Conservation (phyloP, 306 rosid genomes). For the Quercus parvula region DNA sequence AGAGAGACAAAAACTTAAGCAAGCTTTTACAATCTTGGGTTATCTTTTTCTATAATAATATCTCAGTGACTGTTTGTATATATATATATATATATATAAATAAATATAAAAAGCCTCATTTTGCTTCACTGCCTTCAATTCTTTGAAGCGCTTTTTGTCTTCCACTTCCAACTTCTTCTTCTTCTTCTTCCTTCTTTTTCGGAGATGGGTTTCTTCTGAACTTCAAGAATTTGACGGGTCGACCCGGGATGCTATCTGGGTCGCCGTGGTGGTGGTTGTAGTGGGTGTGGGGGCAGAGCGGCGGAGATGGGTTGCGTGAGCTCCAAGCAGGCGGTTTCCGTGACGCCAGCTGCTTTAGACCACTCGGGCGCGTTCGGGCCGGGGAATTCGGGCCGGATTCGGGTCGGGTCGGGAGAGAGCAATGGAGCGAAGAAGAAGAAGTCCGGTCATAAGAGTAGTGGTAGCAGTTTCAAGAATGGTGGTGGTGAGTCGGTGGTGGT, state of each 20-base stretch:
- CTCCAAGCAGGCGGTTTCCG: conserved; percentile 85
- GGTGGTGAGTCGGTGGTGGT: conserved; percentile 27
- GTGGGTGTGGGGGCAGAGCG: too few relatives aligned
- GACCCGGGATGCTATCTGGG: background rate
- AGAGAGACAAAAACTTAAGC: background rate
- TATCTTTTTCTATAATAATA: too few relatives aligned
- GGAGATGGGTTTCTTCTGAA: too few relatives aligned
- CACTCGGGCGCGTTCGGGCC: conserved; percentile 52
- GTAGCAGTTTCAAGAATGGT: conserved; percentile 20
- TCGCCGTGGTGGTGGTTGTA: conserved; percentile 9
- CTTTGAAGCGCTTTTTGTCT: too few relatives aligned
- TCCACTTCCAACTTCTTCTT: too few relatives aligned
- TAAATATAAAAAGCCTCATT: too few relatives aligned
- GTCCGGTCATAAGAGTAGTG: background rate
- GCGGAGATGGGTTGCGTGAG: conserved; percentile 82
- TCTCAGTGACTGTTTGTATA: too few relatives aligned
- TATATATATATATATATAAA: too few relatives aligned
- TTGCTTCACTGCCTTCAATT: too few relatives aligned
- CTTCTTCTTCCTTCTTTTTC: too few relatives aligned
- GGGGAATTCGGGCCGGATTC: conserved; percentile 49
- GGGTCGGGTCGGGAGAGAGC: conserved; percentile 28
- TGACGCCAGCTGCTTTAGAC: conserved; percentile 90
- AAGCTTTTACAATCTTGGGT: too few relatives aligned
- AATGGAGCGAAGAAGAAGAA: conserved; percentile 9
- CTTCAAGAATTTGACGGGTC: background rate